A percentile compares a stretch with the other conserved stretches of the same genome.
Conservation (phyloP, 208 protist species). For the Acanthamoeba lenticulata region DNA sequence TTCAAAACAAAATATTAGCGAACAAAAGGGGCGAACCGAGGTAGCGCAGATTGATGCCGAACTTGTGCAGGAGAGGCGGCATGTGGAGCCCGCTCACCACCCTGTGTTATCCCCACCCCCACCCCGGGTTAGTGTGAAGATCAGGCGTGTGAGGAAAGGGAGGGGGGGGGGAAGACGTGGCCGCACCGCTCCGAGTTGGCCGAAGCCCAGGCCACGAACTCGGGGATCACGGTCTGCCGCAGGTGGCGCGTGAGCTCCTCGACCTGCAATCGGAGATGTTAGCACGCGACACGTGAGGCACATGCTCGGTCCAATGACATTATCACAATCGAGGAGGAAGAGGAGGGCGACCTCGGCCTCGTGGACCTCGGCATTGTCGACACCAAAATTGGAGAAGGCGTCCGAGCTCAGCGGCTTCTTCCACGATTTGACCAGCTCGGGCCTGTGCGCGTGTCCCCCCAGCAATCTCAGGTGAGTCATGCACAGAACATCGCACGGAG, state of each 20-base stretch:
- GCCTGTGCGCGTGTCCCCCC: not conserved
- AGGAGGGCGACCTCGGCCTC: not conserved
- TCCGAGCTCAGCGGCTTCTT: not conserved
- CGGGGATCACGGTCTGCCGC: slow-evolving; percentile 4
- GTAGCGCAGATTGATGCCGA: slow-evolving; percentile 52
- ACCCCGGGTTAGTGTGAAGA: too few species aligned
- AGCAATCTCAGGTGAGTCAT: not conserved
- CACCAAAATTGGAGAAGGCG: slow-evolving; percentile 41
- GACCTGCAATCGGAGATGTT: not conserved
- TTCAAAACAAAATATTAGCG: not conserved
- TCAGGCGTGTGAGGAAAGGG: not conserved
- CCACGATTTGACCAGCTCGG: not conserved
- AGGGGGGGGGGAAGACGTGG: not conserved
- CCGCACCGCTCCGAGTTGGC: not conserved
- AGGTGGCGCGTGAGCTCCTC: slow-evolving; percentile 5
- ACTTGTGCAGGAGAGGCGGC: slow-evolving; percentile 6
- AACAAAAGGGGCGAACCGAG: not conserved
- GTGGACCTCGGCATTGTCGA: not conserved
- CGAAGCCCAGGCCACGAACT: not conserved
- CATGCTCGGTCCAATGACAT: not conserved
- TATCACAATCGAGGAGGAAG: not conserved
- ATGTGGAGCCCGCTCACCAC: slow-evolving; percentile 15
- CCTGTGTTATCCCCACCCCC: too few species aligned
- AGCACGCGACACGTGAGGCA: not conserved
- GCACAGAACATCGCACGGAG: too few species aligned